phyloP scores from a whole-genome alignment of 768 basidiomycete genomes.

The Sutorius australiensis region DNA sequence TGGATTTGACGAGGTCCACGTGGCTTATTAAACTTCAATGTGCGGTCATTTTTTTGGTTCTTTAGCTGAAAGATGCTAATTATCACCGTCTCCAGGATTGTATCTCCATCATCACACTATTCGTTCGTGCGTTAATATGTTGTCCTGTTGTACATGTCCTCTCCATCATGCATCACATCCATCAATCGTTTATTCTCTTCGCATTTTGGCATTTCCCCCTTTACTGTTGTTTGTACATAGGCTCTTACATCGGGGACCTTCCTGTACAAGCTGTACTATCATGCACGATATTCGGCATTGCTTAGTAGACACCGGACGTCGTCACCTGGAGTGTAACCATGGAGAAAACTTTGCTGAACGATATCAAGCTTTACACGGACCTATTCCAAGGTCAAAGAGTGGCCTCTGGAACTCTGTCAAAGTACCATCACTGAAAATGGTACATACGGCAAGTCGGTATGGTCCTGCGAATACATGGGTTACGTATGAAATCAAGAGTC shows the following conservation, averaged over 20 bases:
- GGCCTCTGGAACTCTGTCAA: not conserved
- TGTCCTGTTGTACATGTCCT: not conserved
- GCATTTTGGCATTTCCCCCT: conserved; percentile 1
- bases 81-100: not conserved
- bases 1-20: conserved; percentile 26
- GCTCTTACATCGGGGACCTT: not conserved
- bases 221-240: conserved; percentile 6
- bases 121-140: conserved; percentile 9
- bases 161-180: not conserved
- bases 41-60: not conserved
- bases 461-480: conserved; percentile 76
- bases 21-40: conserved; percentile 13
- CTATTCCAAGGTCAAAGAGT: too few species aligned
- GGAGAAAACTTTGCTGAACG: not conserved
- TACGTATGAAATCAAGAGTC: conserved; percentile 3
- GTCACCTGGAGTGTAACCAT: not conserved
- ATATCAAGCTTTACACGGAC: not conserved
- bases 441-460: conserved; percentile 19
- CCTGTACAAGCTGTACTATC: conserved; percentile 2
- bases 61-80: not conserved
- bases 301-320: not conserved
- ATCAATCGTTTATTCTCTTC: conserved; percentile 2
- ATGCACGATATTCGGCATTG: conserved; percentile 1
- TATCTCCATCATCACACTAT: not conserved
- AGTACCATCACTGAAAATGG: not conserved